Percentiles rank a stretch among this genome's conserved stretches.
Evolutionary conservation across 2,329 filamentous ascomycete genomes (phyloP).

Genomic region (Curvularia hawaiiensis): DNA sequence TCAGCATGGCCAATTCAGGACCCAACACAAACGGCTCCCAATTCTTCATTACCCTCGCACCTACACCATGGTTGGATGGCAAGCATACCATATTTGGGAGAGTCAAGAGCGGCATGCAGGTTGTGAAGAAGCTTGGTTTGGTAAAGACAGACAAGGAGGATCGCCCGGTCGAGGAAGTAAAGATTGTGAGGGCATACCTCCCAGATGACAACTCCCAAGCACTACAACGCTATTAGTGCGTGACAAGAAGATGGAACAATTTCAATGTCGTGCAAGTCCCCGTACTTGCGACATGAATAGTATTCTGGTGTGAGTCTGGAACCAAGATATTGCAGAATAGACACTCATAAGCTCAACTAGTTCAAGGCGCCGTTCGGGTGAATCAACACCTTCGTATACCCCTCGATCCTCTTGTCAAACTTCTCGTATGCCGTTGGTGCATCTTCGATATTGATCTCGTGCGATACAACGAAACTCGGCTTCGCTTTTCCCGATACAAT

Average conservation of each 20-base stretch:
- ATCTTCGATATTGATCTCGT: constrained; percentile 67
- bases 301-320: constrained; percentile 6
- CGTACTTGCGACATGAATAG: neutral
- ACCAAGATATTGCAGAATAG: neutral
- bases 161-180: constrained; percentile 79
- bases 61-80: constrained; percentile 94
- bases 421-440: constrained; percentile 67
- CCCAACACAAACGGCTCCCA: constrained; percentile 93
- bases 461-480: constrained; percentile 69
- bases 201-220: constrained; percentile 62
- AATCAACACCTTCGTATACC: constrained; percentile 71
- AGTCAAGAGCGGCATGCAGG: constrained; percentile 79
- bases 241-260: neutral
- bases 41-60: constrained; percentile 94
- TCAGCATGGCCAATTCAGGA: constrained; percentile 96
- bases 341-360: constrained; percentile 18
- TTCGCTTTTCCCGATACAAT: constrained; percentile 69
- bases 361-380: constrained; percentile 62
- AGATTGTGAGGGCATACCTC: constrained; percentile 74
- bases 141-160: constrained; percentile 85
- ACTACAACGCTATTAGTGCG: constrained; percentile 28
- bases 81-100: constrained; percentile 97
- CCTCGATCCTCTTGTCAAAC: constrained; percentile 69
- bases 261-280: neutral
- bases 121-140: constrained; percentile 86